phyloP scores from a whole-genome alignment of 2,329 filamentous ascomycete species.

The Apiospora malaysiana region DNA sequence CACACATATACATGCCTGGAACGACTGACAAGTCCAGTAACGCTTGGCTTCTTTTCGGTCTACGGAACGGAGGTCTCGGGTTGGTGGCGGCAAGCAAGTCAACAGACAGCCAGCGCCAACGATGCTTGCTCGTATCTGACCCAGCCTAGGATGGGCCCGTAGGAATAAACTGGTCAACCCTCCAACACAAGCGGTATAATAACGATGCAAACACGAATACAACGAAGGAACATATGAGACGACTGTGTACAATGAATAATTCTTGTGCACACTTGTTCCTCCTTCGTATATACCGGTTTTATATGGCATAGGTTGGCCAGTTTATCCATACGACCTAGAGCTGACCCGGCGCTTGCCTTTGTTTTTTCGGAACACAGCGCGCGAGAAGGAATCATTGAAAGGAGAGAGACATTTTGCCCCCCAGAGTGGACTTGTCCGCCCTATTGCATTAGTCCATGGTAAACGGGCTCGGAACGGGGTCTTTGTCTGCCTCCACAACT shows the following conservation, averaged over 20 bases:
- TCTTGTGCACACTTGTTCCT: too few relatives aligned
- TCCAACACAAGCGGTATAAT: too few relatives aligned
- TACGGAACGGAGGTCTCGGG: constrained; percentile 10
- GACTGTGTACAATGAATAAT: too few relatives aligned
- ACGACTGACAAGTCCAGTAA: background rate
- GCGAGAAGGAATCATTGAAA: background rate
- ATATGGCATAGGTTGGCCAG: too few relatives aligned
- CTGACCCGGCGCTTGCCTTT: background rate
- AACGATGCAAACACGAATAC: too few relatives aligned
- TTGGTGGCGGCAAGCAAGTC: background rate
- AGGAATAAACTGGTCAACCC: too few relatives aligned
- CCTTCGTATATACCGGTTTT: too few relatives aligned
- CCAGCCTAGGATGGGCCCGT: too few relatives aligned
- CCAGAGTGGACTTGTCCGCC: background rate
- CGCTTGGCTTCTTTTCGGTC: background rate
- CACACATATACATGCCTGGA: background rate
- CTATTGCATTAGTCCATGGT: constrained; percentile 1
- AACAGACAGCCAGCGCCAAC: constrained; percentile 4
- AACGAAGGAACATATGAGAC: too few relatives aligned
- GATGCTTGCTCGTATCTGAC: background rate
- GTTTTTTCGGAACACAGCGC: background rate
- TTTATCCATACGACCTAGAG: too few relatives aligned
- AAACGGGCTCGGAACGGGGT: background rate
- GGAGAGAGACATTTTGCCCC: background rate
- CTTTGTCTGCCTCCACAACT: background rate